Conservation (phyloP, 2,329 filamentous ascomycete genomes). For the Dothideomycetes sp. region DNA sequence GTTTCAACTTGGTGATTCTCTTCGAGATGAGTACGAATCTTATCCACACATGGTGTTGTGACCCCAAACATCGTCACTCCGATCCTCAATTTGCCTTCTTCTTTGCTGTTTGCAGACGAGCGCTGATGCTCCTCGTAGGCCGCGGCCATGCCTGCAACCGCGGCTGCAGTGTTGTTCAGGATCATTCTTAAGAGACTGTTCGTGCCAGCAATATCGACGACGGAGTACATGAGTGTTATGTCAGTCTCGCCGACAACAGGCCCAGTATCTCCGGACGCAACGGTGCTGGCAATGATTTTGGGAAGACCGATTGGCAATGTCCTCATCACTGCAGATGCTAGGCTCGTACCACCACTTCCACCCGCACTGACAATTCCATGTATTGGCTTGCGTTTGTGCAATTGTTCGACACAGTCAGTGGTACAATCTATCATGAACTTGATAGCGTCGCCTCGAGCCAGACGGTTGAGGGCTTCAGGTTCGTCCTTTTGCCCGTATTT, state of each 20-base stretch:
- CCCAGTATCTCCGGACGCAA: conserved; percentile 57
- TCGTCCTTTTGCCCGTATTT: conserved; percentile 21
- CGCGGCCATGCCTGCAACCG: conserved; percentile 50
- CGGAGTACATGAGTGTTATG: conserved; percentile 60
- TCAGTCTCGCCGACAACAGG: conserved; percentile 60
- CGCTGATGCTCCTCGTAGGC: conserved; percentile 30
- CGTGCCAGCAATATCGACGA: conserved; percentile 60
- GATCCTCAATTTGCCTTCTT: conserved; percentile 38
- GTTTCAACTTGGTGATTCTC: conserved; percentile 42
- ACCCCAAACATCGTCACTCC: conserved; percentile 69
- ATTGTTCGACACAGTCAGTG: conserved; percentile 31
- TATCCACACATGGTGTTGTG: conserved; percentile 56
- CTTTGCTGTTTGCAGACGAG: background rate
- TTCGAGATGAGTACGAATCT: conserved; percentile 44
- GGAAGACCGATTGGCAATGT: conserved; percentile 57
- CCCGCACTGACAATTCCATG: conserved; percentile 50
- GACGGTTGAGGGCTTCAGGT: conserved; percentile 23
- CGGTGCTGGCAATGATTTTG: conserved; percentile 61
- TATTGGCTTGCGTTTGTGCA: conserved; percentile 44
- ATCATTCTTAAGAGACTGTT: conserved; percentile 52
- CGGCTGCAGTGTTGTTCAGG: conserved; percentile 53
- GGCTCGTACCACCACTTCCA: conserved; percentile 54
- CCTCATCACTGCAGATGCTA: conserved; percentile 54
- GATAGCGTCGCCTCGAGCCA: conserved; percentile 49
- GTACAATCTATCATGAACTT: conserved; percentile 45